Conservation (phyloP, 345 rosid species). For the Passiflora organensis region DNA sequence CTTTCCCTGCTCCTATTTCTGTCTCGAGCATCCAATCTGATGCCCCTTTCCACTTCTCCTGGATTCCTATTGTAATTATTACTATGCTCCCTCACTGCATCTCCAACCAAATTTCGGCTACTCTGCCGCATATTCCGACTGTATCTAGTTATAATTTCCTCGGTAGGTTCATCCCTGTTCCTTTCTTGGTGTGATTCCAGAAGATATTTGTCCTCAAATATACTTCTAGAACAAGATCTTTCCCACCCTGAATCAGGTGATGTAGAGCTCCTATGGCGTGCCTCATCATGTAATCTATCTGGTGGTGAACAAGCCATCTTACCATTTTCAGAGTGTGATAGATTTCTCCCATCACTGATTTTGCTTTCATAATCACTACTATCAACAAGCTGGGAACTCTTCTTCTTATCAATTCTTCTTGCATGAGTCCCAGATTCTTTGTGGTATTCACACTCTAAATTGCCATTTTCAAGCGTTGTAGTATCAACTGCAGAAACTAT, state of each 20-base stretch:
- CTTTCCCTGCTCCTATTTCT: conserved; percentile 18
- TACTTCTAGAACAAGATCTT: conserved; percentile 43
- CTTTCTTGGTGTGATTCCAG: conserved; percentile 25
- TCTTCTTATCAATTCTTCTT: conserved; percentile 34
- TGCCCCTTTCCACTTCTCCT: conserved; percentile 33
- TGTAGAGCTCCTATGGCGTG: conserved; percentile 44
- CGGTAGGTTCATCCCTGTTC: conserved; percentile 28
- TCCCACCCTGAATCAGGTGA: conserved; percentile 45
- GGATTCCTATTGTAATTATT: conserved; percentile 31
- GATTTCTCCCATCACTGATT: conserved; percentile 27
- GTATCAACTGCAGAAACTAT: conserved; percentile 8
- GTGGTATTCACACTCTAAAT: conserved; percentile 18
- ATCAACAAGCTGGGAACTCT: conserved; percentile 30
- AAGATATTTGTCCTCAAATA: conserved; percentile 40
- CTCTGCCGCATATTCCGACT: conserved; percentile 33
- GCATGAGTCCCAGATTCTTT: conserved; percentile 25
- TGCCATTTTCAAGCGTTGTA: conserved; percentile 33
- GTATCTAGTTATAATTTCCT: conserved; percentile 20
- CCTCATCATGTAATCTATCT: conserved; percentile 25
- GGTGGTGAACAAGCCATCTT: conserved; percentile 33
- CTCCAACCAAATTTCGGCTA: conserved; percentile 37
- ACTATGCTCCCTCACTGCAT: conserved; percentile 34
- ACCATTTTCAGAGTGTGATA: conserved; percentile 34
- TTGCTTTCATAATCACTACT: conserved; percentile 25
- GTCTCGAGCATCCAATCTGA: conserved; percentile 29